phyloP scores from a whole-genome alignment of 768 basidiomycete species.

The Mycena amicta region DNA sequence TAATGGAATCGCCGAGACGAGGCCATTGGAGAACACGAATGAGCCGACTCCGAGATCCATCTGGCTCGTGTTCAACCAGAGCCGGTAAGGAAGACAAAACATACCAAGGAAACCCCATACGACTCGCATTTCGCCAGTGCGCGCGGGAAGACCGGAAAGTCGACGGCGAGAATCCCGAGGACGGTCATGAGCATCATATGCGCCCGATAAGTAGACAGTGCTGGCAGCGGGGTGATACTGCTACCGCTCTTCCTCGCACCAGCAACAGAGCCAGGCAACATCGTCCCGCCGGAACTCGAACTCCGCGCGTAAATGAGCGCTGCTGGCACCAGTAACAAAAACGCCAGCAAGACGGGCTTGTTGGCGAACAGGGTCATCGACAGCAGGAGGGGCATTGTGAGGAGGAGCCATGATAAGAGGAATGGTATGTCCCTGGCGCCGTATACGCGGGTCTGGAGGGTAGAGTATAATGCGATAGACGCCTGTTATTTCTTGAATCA shows the following conservation, averaged over 20 bases:
- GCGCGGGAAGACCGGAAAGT: conserved; percentile 92
- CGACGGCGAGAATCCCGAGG: conserved; percentile 91
- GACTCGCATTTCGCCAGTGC: conserved; percentile 90
- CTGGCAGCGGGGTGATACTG: conserved; percentile 58
- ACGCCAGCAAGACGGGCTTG: conserved; percentile 53
- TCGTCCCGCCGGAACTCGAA: conserved; percentile 35
- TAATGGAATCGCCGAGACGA: conserved; percentile 85
- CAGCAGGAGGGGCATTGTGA: conserved; percentile 78
- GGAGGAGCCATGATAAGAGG: conserved; percentile 58
- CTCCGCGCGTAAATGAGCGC: conserved; percentile 46
- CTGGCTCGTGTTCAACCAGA: too few species aligned
- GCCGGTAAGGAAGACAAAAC: too few species aligned
- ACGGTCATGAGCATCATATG: conserved; percentile 96
- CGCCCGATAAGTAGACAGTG: conserved; percentile 85
- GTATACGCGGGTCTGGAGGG: conserved; percentile 52
- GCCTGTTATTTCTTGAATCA: conserved; percentile 43
- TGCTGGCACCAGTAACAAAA: conserved; percentile 50
- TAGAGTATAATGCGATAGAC: conserved; percentile 72
- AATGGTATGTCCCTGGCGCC: conserved; percentile 40
- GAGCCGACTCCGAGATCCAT: conserved; percentile 99
- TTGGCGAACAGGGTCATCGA: conserved; percentile 78
- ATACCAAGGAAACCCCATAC: conserved; percentile 92
- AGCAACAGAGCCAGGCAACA: conserved; percentile 44
- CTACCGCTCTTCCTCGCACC: conserved; percentile 21
- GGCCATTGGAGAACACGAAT: conserved; percentile 94